A percentile compares a stretch with the other conserved stretches of the same genome.
phyloP scores from a whole-genome alignment of 2,329 filamentous ascomycete genomes.

The Chaetomium globosum region DNA sequence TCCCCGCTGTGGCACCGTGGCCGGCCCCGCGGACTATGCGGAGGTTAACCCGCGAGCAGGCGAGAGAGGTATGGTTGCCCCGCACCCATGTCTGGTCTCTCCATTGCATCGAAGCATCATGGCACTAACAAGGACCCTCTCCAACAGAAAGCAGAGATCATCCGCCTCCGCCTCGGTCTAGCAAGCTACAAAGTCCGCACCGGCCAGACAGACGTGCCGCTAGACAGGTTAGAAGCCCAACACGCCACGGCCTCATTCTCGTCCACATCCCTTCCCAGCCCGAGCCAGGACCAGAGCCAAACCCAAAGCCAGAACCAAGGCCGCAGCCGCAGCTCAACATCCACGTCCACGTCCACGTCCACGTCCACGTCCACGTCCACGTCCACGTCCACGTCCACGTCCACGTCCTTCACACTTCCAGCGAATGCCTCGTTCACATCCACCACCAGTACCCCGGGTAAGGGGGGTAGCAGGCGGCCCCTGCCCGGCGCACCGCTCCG shows the following conservation, averaged over 20 bases:
- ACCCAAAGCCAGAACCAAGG: neutral
- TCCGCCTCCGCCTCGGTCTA: slow-evolving; percentile 69
- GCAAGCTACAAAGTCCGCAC: slow-evolving; percentile 76
- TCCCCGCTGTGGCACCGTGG: neutral
- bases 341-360: slow-evolving; percentile 3
- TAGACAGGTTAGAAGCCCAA: slow-evolving; percentile 57
- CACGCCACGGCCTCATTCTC: neutral
- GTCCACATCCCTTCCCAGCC: neutral
- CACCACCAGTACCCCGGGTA: neutral
- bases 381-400: slow-evolving; percentile 4
- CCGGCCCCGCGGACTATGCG: neutral
- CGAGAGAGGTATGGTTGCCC: slow-evolving; percentile 50
- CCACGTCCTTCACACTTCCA: slow-evolving; percentile 11
- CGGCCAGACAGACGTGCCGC: slow-evolving; percentile 67
- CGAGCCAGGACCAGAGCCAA: neutral
- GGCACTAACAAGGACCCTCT: neutral
- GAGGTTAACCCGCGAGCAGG: slow-evolving; percentile 54
- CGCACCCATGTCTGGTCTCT: neutral
- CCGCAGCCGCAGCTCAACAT: neutral
- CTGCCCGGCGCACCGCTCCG: slow-evolving; percentile 20
- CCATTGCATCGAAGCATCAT: neutral
- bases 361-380: slow-evolving; percentile 11
- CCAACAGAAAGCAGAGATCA: slow-evolving; percentile 62
- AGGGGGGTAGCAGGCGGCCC: neutral
- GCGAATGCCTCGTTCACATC: neutral